Evolutionary conservation across 192 early-diverging fungal species (phyloP).

Genomic region (Entophlyctis luteolus): DNA sequence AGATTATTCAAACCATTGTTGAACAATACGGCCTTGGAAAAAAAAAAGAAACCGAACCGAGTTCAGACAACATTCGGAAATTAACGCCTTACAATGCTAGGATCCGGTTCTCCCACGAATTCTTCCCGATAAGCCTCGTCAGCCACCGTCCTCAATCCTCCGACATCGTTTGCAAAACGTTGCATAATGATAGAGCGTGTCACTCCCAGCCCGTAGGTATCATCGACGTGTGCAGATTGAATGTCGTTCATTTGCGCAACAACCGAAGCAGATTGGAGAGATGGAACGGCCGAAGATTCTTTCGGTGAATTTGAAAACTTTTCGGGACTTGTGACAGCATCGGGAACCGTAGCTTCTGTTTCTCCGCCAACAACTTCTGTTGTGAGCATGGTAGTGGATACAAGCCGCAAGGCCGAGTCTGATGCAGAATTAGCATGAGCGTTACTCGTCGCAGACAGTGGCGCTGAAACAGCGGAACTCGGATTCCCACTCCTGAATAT

Average conservation of each 20-base stretch:
- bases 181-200: constrained; percentile 9
- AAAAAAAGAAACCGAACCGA: too few relatives aligned
- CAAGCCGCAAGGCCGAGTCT: background rate
- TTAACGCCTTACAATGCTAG: too few relatives aligned
- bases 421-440: background rate
- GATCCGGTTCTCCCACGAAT: too few relatives aligned
- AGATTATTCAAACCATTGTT: too few relatives aligned
- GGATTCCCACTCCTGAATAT: background rate
- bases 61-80: too few relatives aligned
- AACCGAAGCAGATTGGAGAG: background rate
- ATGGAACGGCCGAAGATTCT: background rate
- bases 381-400: too few relatives aligned
- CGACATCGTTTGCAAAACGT: background rate
- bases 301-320: too few relatives aligned
- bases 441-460: background rate
- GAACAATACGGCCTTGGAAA: too few relatives aligned
- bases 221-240: background rate
- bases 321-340: too few relatives aligned
- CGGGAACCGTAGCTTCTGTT: too few relatives aligned
- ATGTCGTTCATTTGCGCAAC: background rate
- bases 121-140: too few relatives aligned
- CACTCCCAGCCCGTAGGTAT: background rate
- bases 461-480: background rate
- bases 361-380: too few relatives aligned
- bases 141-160: background rate